Evolutionary conservation across 805 yeast genomes (phyloP).

Genomic region (Kregervanrija pseudodelftensis): DNA sequence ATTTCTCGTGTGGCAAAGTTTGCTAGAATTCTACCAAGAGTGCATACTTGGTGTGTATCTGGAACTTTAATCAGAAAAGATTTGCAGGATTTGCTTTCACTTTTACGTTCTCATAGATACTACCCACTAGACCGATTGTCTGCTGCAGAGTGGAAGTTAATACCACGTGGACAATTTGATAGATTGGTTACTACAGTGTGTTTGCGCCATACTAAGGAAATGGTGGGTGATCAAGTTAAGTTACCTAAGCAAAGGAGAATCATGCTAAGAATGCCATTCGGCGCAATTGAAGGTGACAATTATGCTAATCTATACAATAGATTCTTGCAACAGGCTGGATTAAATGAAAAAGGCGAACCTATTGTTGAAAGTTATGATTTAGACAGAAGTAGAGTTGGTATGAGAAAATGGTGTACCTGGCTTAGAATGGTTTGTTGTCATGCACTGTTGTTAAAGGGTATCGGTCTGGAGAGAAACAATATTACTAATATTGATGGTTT

Average conservation of each 20-base stretch:
- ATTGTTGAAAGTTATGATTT: slow-evolving; percentile 42
- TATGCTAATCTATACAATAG: slow-evolving; percentile 57
- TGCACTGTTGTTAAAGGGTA: slow-evolving; percentile 38
- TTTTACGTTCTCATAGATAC: slow-evolving; percentile 58
- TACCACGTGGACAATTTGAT: slow-evolving; percentile 34
- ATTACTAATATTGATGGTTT: slow-evolving; percentile 3
- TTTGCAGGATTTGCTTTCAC: slow-evolving; percentile 61
- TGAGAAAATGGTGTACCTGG: slow-evolving; percentile 63
- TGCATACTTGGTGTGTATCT: slow-evolving; percentile 95
- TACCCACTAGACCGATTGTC: slow-evolving; percentile 48
- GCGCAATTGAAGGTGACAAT: slow-evolving; percentile 78
- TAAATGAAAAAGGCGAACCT: slow-evolving; percentile 46
- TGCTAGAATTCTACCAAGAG: slow-evolving; percentile 71
- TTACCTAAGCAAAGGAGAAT: slow-evolving; percentile 75
- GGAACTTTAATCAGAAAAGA: slow-evolving; percentile 83
- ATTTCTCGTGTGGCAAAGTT: slow-evolving; percentile 73
- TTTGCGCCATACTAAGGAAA: slow-evolving; percentile 75
- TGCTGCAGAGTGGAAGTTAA: slow-evolving; percentile 22
- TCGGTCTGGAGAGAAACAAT: slow-evolving; percentile 4
- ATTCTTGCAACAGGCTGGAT: slow-evolving; percentile 52
- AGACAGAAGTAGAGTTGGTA: slow-evolving; percentile 33
- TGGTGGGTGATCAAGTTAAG: slow-evolving; percentile 69
- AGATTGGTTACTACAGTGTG: slow-evolving; percentile 48
- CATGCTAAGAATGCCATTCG: slow-evolving; percentile 65
- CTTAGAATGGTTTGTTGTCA: slow-evolving; percentile 81